Conservation (phyloP, 768 basidiomycete genomes). For the Lepiota brunneoincarnata region DNA sequence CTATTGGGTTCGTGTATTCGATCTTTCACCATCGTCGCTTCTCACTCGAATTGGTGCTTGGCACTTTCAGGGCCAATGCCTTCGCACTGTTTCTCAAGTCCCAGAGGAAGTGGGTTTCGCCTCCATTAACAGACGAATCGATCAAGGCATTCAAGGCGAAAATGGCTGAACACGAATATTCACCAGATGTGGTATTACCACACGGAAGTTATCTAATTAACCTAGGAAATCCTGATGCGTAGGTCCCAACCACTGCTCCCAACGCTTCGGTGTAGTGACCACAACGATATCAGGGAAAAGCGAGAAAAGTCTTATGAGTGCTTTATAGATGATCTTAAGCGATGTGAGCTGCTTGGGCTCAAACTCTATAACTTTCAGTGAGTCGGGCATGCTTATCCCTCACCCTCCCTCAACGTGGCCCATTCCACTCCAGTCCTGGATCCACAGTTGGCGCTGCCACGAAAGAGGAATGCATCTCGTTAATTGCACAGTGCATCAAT, state of each 20-base stretch:
- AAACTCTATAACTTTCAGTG: constrained; percentile 84
- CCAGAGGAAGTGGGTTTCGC: constrained; percentile 77
- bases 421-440: constrained; percentile 54
- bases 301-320: constrained; percentile 72
- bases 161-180: constrained; percentile 61
- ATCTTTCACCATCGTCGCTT: not conserved
- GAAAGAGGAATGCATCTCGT: constrained; percentile 53
- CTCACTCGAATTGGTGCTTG: too few relatives aligned
- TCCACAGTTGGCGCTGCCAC: constrained; percentile 75
- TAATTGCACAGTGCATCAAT: constrained; percentile 74
- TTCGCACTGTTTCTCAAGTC: constrained; percentile 86
- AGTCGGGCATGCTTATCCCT: constrained; percentile 24
- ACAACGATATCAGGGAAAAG: constrained; percentile 43
- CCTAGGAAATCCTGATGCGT: constrained; percentile 78
- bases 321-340: constrained; percentile 77
- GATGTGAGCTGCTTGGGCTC: constrained; percentile 77
- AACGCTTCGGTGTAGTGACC: not conserved
- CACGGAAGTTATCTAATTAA: constrained; percentile 89
- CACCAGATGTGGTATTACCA: constrained; percentile 62
- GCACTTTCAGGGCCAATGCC: constrained; percentile 66
- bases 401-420: not conserved
- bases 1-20: constrained; percentile 52
- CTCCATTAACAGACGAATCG: constrained; percentile 49
- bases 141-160: constrained; percentile 58
- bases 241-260: constrained; percentile 20